Evolutionary conservation across 306 rosid genomes (phyloP), one percentile per base, ranked within the genome.

Genomic region (Medicago ruthenica): DNA sequence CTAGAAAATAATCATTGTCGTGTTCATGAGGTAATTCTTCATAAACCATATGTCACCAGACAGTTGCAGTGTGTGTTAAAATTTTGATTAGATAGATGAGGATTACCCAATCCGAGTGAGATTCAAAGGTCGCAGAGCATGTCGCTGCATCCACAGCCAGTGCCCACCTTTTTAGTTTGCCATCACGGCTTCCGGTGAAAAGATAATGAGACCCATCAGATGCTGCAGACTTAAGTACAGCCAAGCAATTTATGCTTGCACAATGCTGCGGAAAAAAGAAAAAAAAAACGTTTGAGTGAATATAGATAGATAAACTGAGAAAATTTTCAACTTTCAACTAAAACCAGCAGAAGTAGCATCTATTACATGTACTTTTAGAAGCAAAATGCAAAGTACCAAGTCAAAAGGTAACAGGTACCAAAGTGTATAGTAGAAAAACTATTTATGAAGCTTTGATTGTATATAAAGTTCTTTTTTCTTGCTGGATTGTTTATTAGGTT

Each of bases 151-250:
- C 93, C 64, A 84, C 96, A 51, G 73, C 71, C 67, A 95, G 79
- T 24, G 75, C 76, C 99, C 99, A 95, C 75, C 97, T 86, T 83
- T 92, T 95, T 76, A 95, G 82, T 3, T 93, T 95, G 71, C 99
- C 99, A 84, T 95, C 99, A 58, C 99, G 99, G 80, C 97, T 95
- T 71, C 99, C 99, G 31, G 97, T 90, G 80, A 90, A 90, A 73
- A 92, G 97, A 83, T 74, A 86, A 88, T 90, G 92, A 82, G 70
- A 75, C 20, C 88, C 93, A 78, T 85, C 88, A 65, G 90, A 79
- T 71, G 75, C 83, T 48, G 88, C 75, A 71, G 93, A 81, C 67
- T 84, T 88, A 40, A 79, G 91, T 39, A 92, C 78, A 66, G 96
- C 84, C 87, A 95, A 81, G 81, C 97, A 89, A 82, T 95, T 95